phyloP scores from a whole-genome alignment of 352 stramenopile genomes.

The Phytophthora megakarya region DNA sequence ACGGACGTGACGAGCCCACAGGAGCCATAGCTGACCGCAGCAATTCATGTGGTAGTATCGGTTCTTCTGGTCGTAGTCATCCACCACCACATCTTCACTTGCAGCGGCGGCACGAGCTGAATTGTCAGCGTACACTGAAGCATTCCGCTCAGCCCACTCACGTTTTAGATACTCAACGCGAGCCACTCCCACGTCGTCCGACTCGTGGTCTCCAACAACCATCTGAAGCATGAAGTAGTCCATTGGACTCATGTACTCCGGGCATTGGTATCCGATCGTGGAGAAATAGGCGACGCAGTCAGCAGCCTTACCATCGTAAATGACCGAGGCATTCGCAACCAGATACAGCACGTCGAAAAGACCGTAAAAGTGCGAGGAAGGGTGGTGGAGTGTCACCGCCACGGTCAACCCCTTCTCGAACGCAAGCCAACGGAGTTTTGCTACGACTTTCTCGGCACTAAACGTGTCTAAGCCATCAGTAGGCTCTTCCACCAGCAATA shows the following conservation, averaged over 20 bases:
- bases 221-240: constrained; percentile 75
- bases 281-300: constrained; percentile 62
- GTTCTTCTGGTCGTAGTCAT: constrained; percentile 33
- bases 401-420: constrained; percentile 82
- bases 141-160: constrained; percentile 38
- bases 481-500: constrained; percentile 89
- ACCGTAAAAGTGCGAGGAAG: constrained; percentile 69
- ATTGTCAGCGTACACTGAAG: constrained; percentile 25
- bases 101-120: constrained; percentile 8
- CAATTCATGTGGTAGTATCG: constrained; percentile 40
- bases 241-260: constrained; percentile 60
- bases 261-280: constrained; percentile 50
- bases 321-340: constrained; percentile 46
- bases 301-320: constrained; percentile 62
- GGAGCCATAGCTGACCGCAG: constrained; percentile 37
- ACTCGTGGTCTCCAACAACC: constrained; percentile 32
- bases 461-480: constrained; percentile 70
- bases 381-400: constrained; percentile 90
- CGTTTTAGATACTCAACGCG: constrained; percentile 40
- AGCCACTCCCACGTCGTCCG: constrained; percentile 34
- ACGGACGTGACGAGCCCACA: constrained; percentile 41
- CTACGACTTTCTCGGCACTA: constrained; percentile 63
- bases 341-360: constrained; percentile 68
- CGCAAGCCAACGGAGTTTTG: constrained; percentile 67
- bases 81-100: constrained; percentile 19